phyloP scores from a whole-genome alignment of 257 asterid genomes.

The Penstemon eatonii region DNA sequence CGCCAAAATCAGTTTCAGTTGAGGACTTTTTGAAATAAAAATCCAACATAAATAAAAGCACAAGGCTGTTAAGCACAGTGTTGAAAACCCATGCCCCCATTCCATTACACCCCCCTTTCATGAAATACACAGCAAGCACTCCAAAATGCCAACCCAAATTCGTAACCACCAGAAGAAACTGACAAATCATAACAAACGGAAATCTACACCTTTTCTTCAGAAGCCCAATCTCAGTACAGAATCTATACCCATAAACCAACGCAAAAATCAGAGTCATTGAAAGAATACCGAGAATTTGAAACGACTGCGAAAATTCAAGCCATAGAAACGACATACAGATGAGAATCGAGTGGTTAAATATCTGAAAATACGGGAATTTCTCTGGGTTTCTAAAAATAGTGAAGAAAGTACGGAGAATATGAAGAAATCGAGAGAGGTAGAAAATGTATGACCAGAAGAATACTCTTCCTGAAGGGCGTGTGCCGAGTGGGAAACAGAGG shows the following conservation, averaged over 20 bases:
- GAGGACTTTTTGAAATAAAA: conserved; percentile 39
- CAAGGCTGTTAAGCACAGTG: conserved; percentile 47
- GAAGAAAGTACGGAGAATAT: conserved; percentile 43
- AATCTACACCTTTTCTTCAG: conserved; percentile 18
- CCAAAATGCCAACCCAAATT: conserved; percentile 56
- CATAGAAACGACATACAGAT: conserved; percentile 61
- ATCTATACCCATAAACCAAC: conserved; percentile 49
- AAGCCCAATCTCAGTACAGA: conserved; percentile 47
- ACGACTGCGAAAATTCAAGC: conserved; percentile 83
- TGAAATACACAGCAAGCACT: conserved; percentile 54
- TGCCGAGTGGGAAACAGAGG: conserved; percentile 83
- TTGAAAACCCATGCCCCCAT: conserved; percentile 86
- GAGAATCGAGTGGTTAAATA: conserved; percentile 51
- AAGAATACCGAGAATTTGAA: conserved; percentile 64
- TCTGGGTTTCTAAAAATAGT: conserved; percentile 36
- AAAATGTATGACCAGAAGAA: conserved; percentile 83
- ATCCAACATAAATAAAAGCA: conserved; percentile 39
- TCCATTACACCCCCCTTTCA: conserved; percentile 84
- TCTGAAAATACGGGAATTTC: conserved; percentile 38
- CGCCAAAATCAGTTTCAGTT: conserved; percentile 23
- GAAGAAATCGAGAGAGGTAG: conserved; percentile 73
- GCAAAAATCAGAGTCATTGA: conserved; percentile 45
- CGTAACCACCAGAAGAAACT: conserved; percentile 34
- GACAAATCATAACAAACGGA: conserved; percentile 52
- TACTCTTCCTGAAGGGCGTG: conserved; percentile 78